Evolutionary conservation across 2,329 filamentous ascomycete genomes (phyloP).

Genomic region (Hypomyces perniciosus): DNA sequence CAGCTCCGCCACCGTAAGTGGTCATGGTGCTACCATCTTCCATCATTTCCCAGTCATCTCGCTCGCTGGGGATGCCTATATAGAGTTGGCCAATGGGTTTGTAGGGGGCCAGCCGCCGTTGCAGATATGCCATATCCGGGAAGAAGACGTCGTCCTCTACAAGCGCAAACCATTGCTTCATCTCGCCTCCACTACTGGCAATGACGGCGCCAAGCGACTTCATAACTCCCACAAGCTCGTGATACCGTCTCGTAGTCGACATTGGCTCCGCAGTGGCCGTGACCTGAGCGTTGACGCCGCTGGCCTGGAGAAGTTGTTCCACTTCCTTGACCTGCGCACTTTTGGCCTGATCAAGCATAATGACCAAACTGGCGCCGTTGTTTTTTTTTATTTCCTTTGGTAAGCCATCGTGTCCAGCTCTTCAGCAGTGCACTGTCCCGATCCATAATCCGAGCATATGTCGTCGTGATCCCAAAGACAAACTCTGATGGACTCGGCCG

Average conservation of each 20-base stretch:
- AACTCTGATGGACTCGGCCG: conserved; percentile 29
- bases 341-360: conserved; percentile 35
- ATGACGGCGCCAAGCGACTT: conserved; percentile 28
- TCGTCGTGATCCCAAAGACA: conserved; percentile 40
- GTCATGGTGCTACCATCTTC: conserved; percentile 27
- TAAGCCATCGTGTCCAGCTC: conserved; percentile 42
- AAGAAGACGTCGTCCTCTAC: conserved; percentile 44
- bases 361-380: conserved; percentile 38
- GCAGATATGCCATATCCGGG: conserved; percentile 34
- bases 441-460: conserved; percentile 34
- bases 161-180: conserved; percentile 37
- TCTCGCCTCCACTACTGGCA: conserved; percentile 28
- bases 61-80: conserved; percentile 39
- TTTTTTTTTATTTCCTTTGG: conserved; percentile 32
- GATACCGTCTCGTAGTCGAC: conserved; percentile 31
- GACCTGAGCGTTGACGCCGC: conserved; percentile 36
- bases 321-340: conserved; percentile 27
- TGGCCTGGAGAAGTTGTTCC: conserved; percentile 24
- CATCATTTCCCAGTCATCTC: conserved; percentile 36
- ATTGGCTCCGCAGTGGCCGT: conserved; percentile 25
- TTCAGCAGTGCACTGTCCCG: conserved; percentile 33
- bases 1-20: conserved; percentile 39
- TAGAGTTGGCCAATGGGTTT: conserved; percentile 30
- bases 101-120: conserved; percentile 31
- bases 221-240: conserved; percentile 32